Evolutionary conservation across 78 protist species (phyloP), one percentile per base, ranked within the genome.

Genomic region (Protostelium mycophagum): DNA sequence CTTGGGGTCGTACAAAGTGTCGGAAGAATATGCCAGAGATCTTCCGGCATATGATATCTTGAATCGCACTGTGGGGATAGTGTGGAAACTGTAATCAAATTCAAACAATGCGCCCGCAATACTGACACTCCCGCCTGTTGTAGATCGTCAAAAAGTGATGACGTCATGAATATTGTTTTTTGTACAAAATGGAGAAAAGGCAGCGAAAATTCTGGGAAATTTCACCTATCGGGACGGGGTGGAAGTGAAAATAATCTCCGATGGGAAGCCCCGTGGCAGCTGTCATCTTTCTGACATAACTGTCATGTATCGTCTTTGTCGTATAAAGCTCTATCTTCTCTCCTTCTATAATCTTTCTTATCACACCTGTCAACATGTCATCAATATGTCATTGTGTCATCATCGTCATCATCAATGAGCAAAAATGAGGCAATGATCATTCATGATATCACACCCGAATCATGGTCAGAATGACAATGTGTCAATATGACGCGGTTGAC

Each of bases 381-480:
- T 51, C 31, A 5, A 16, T 51, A 51, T 16, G 73, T n/a, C n/a
- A n/a, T n/a, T n/a, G n/a, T n/a, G n/a, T n/a, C n/a, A n/a, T n/a
- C n/a, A n/a, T n/a, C n/a, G n/a, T n/a, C n/a, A n/a, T n/a, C n/a
- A n/a, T n/a, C n/a, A n/a, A n/a, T n/a, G n/a, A n/a, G n/a, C n/a
- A n/a, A n/a, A n/a, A n/a, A n/a, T n/a, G n/a, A n/a, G n/a, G n/a
- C n/a, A n/a, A 16, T 51, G 73, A 5, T 5, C 16, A 51, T 16
- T 5, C 16, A 51, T 5, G 73, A 16, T 51, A 51, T 91, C 0
- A 93, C 83, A 35, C 97, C 97, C 73, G 93, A 86, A 90, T 95
- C 97, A 63, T 95, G 97, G 89, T 95, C 97, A 0, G 97, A 91
- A 83, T 95, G 97, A 35, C 96, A 93, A 87, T 95, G 97, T 0